Conservation (phyloP, 192 early-diverging fungal genomes). For the Phlyctochytrium arcticum region DNA sequence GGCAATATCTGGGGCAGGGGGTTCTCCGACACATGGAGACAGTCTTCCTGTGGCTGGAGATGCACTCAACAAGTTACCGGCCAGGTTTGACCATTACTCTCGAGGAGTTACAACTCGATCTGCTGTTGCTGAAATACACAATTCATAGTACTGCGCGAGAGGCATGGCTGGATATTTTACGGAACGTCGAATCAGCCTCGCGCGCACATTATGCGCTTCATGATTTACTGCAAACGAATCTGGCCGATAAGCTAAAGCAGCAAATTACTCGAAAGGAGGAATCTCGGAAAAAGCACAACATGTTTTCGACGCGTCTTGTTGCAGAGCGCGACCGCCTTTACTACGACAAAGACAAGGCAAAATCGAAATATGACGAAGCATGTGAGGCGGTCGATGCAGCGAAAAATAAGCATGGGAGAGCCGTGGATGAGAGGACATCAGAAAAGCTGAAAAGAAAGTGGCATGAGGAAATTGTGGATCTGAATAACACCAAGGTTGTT, state of each 20-base stretch:
- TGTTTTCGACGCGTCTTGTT: conserved; percentile 58
- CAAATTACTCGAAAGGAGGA: conserved; percentile 60
- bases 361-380: conserved; percentile 59
- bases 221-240: conserved; percentile 46
- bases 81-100: too few relatives aligned
- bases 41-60: too few relatives aligned
- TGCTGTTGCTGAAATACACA: too few relatives aligned
- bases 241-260: conserved; percentile 56
- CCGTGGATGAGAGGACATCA: conserved; percentile 56
- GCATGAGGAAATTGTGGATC: conserved; percentile 61
- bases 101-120: too few relatives aligned
- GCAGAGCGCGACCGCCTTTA: conserved; percentile 57
- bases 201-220: conserved; percentile 43
- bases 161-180: conserved; percentile 59
- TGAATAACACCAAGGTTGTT: conserved; percentile 53
- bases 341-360: conserved; percentile 59
- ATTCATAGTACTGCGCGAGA: conserved; percentile 52
- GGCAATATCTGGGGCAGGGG: too few relatives aligned
- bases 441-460: conserved; percentile 43
- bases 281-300: conserved; percentile 65
- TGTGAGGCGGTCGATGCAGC: conserved; percentile 61
- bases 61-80: too few relatives aligned
- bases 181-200: conserved; percentile 51
- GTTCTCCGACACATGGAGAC: too few relatives aligned
- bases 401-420: conserved; percentile 51